These are phyloP conservation scores for Epicoccum sorghinum DNA, from an alignment of 2,329 filamentous ascomycete genomes.

Conservation along the genomic window DNA sequence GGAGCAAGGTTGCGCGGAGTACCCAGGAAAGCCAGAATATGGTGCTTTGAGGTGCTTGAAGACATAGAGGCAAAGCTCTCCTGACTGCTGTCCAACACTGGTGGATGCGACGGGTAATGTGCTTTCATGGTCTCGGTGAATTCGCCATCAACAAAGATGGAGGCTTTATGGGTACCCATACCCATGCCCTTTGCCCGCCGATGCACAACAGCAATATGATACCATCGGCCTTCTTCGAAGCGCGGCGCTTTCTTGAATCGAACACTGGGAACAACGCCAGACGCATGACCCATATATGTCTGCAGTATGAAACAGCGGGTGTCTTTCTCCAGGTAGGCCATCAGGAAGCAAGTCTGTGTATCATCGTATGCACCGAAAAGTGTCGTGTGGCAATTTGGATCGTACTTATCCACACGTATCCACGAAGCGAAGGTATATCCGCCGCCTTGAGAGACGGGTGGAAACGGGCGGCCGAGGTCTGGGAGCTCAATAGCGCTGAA, in stretches of 20 bases:
- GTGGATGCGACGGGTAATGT: slow-evolving; percentile 80
- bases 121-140: slow-evolving; percentile 92
- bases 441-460: slow-evolving; percentile 71
- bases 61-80: slow-evolving; percentile 75
- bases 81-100: slow-evolving; percentile 65
- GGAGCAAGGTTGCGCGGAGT: slow-evolving; percentile 88
- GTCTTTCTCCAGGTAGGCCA: slow-evolving; percentile 92
- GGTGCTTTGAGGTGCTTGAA: slow-evolving; percentile 62
- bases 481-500: slow-evolving; percentile 90
- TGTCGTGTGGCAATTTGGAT: slow-evolving; percentile 84
- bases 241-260: slow-evolving; percentile 86
- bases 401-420: slow-evolving; percentile 87
- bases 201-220: slow-evolving; percentile 90
- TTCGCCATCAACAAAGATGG: slow-evolving; percentile 89
- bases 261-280: slow-evolving; percentile 75
- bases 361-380: slow-evolving; percentile 94
- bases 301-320: slow-evolving; percentile 94
- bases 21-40: slow-evolving; percentile 90
- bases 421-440: slow-evolving; percentile 92
- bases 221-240: slow-evolving; percentile 83
- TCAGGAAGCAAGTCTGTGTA: slow-evolving; percentile 89
- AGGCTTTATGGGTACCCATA: slow-evolving; percentile 78
- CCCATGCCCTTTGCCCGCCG: slow-evolving; percentile 70
- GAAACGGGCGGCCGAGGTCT: slow-evolving; percentile 83
- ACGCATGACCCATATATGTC: slow-evolving; percentile 82